Conservation (phyloP, 2,329 filamentous ascomycete species). For the Sphaerulina vaccinii region DNA sequence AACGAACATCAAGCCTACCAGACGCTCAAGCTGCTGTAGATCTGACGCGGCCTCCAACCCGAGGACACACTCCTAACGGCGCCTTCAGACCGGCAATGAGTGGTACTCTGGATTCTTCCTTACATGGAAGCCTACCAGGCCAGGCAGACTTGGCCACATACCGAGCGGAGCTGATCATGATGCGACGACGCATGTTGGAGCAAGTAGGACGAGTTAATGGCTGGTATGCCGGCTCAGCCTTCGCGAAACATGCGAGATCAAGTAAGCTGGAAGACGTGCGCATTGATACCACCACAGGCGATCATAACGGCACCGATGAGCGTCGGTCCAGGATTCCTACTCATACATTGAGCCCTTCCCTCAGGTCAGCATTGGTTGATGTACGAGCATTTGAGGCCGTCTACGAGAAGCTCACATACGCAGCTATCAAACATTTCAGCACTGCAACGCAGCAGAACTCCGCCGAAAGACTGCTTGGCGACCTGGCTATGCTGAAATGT, state of each 20-base stretch:
- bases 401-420: slow-evolving; percentile 70
- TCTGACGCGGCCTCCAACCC: slow-evolving; percentile 12
- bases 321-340: neutral
- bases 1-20: slow-evolving; percentile 32
- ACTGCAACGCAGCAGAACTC: slow-evolving; percentile 76
- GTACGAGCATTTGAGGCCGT: slow-evolving; percentile 41
- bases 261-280: slow-evolving; percentile 40
- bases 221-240: slow-evolving; percentile 75
- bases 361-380: slow-evolving; percentile 38
- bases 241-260: slow-evolving; percentile 27
- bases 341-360: slow-evolving; percentile 23
- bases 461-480: slow-evolving; percentile 73
- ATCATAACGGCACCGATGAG: slow-evolving; percentile 1
- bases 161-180: slow-evolving; percentile 75
- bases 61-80: slow-evolving; percentile 10
- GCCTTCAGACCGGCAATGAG: slow-evolving; percentile 22
- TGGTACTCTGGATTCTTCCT: slow-evolving; percentile 16
- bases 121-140: slow-evolving; percentile 41
- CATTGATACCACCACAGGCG: slow-evolving; percentile 33
- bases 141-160: slow-evolving; percentile 79
- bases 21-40: slow-evolving; percentile 13
- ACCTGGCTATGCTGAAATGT: slow-evolving; percentile 79
- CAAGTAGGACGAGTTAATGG: slow-evolving; percentile 67
- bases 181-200: slow-evolving; percentile 78
- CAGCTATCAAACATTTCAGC: slow-evolving; percentile 77